Base-by-base conservation (phyloP, 1,284 basidiomycete genomes). In the Cystobasidium pallidum region DNA sequence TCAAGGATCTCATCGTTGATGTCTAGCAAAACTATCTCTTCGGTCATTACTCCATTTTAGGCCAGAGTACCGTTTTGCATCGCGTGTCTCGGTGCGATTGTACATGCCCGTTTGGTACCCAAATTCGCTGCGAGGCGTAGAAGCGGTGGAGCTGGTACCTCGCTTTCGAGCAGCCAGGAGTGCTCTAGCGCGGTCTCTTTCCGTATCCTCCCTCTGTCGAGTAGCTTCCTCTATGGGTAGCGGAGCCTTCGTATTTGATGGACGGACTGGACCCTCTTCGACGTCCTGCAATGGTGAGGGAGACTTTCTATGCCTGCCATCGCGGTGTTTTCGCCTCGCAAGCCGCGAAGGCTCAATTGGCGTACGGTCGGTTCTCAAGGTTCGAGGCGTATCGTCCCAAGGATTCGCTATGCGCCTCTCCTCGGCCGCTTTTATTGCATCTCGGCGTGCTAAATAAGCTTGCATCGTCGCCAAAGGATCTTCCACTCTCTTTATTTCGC, bases 381-480 rank as follows among this genome's bases (percentile, higher is more conserved):
- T 68, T 15, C 52, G 34, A 15, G 73, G 73, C n/a, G 73, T 74
- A 11, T 57, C 57, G n/a, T 49, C 54, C 68, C 68, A 74, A 19
- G 73, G 70, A 45, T 71, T 57, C 7, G 52, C 55, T 41, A 51
- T 63, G n/a, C 34, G 36, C 39, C 49, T 36, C 21, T 74, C 70
- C 28, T 71, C 34, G 2, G 73, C 73, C 17, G 43, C 70, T 47
- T 65, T 67, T 52, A 78, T 62, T 54, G 73, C 75, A 17, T 67
- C 45, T 21, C 78, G 67, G 8, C 75, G 73, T 19, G 72, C 55
- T 1, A 78, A 74, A 70, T 76, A 78, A 21, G 73, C 58, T 51
- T 76, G 74, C 77, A 78, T 78, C 6, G 74, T 54, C 0, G 75
- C 75, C 54, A 78, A 66, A 0, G 78, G 78, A 66, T 78, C 78